Evolutionary conservation across 495 filamentous ascomycete species (phyloP), one percentile per base, ranked within the genome.

Genomic region (Penicilliopsis zonata): DNA sequence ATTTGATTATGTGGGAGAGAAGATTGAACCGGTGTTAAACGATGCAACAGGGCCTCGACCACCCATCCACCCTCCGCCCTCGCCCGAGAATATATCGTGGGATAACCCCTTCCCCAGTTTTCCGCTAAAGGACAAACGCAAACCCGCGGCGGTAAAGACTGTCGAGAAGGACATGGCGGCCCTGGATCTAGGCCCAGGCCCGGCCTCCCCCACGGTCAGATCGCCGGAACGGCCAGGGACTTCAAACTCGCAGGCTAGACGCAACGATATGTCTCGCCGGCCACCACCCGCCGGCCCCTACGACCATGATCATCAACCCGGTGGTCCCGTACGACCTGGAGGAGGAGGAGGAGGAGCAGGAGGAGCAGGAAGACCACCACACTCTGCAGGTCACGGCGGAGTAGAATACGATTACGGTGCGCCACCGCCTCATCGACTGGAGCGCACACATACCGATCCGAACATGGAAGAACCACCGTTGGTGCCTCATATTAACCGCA

Each of bases 91-190:
- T 3, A 44, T 61, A 24, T 53, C 69, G n/a, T 78, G 70, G 46
- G 77, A 80, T 28, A 77, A 74, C 39, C 71, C 78, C 3, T 85
- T 82, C 37, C 76, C 80, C 9, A 59, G 67, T 1, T 82, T 82
- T 36, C 72, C 73, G 19, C 51, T 57, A 8, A 41, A 34, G 34
- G 37, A 6, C 34, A 39, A 40, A 38, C 48, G 16, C 36, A 47
- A 38, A 45, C 34, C 49, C 42, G 46, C 51, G 26, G 43, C 48
- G 6, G 35, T 43, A 21, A 33, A 35, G 17, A 47, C 48, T 3
- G 59, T 78, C 20, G 44, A 70, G 27, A 58, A 61, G 22, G 67
- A 62, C 28, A 80, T 76, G 72, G 64, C 54, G 7, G 54, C 48
- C 13, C 69, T 78, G 70, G 68, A 72, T 37, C 56, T 78, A 17